These are phyloP conservation scores for Aureobasidium pullulans DNA, from an alignment of 2,329 filamentous ascomycete genomes.

Conservation along the genomic window DNA sequence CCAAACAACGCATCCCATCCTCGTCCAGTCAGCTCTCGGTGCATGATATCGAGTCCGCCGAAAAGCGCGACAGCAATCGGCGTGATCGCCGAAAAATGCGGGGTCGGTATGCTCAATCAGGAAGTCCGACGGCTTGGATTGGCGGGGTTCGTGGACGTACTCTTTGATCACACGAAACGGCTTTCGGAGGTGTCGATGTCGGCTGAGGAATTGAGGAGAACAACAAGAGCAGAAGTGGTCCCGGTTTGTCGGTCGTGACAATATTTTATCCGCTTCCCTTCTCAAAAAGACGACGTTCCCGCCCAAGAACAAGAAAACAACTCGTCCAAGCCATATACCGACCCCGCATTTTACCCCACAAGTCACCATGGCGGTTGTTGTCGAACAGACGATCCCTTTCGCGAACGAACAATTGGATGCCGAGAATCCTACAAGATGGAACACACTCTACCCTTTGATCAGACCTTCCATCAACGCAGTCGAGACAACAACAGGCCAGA, in stretches of 20 bases:
- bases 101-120: not conserved
- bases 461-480: slow-evolving; percentile 24
- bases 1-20: not conserved
- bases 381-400: slow-evolving; percentile 31
- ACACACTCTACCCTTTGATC: slow-evolving; percentile 27
- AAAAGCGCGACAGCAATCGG: not conserved
- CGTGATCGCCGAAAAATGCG: not conserved
- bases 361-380: slow-evolving; percentile 27
- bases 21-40: not conserved
- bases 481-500: slow-evolving; percentile 23
- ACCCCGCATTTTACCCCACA: slow-evolving; percentile 7
- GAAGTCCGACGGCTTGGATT: not conserved
- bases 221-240: not conserved
- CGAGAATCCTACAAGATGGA: slow-evolving; percentile 26
- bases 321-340: not conserved
- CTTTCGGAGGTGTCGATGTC: not conserved
- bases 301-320: too few species aligned
- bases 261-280: not conserved
- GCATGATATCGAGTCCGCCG: not conserved
- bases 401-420: slow-evolving; percentile 22
- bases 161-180: not conserved
- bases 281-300: not conserved
- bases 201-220: not conserved
- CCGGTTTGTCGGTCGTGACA: not conserved
- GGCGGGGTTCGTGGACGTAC: not conserved